These are phyloP conservation scores for Butyriboletus loyo DNA, from an alignment of 768 basidiomycete genomes.

Conservation along the genomic window DNA sequence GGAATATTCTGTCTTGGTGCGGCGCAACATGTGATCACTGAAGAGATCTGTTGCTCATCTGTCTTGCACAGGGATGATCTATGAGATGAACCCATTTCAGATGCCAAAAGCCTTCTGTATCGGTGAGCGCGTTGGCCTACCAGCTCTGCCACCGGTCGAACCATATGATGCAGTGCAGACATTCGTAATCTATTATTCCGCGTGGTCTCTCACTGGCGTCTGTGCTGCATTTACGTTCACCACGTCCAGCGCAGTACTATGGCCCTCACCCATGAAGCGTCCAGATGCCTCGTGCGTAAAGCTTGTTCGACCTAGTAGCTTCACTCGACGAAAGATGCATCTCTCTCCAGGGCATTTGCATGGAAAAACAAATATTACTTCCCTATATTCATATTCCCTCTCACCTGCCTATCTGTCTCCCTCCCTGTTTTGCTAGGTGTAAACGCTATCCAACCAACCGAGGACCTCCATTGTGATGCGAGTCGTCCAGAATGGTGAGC, in stretches of 20 bases:
- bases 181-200: constrained; percentile 38
- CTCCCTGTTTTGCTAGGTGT: constrained; percentile 42
- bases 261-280: constrained; percentile 32
- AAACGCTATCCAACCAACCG: constrained; percentile 43
- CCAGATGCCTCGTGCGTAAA: constrained; percentile 18
- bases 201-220: constrained; percentile 45
- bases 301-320: background rate
- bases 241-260: constrained; percentile 44
- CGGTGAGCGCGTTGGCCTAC: constrained; percentile 32
- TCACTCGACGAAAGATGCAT: background rate
- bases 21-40: constrained; percentile 3
- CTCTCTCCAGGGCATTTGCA: constrained; percentile 37
- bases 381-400: constrained; percentile 48
- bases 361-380: constrained; percentile 49
- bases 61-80: constrained; percentile 50
- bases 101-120: constrained; percentile 63
- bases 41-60: background rate
- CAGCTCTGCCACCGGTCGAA: constrained; percentile 5
- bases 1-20: constrained; percentile 59
- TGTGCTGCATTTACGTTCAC: constrained; percentile 44
- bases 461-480: constrained; percentile 60
- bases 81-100: constrained; percentile 55
- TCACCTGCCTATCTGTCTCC: constrained; percentile 42
- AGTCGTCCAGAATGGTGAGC: constrained; percentile 57
- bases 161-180: constrained; percentile 19